These are phyloP conservation scores for Ustilago sp. DNA, from an alignment of 1,284 basidiomycete genomes.

Conservation along the genomic window DNA sequence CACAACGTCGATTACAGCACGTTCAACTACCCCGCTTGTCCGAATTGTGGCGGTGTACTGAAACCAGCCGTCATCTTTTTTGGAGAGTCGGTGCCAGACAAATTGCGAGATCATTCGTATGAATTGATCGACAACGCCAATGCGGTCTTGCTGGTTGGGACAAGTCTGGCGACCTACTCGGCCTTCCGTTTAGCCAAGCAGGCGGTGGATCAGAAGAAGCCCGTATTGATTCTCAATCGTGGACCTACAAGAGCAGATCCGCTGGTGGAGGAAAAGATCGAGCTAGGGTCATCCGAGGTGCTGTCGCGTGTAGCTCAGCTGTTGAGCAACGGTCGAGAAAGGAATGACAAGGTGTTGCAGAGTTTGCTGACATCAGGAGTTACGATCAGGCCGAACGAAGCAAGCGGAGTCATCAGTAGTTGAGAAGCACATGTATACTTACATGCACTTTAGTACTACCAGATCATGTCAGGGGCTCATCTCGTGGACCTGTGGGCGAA, in stretches of 20 bases:
- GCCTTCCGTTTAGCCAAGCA: constrained; percentile 66
- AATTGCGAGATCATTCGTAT: constrained; percentile 50
- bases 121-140: constrained; percentile 49
- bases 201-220: constrained; percentile 53
- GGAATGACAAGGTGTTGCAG: constrained; percentile 49
- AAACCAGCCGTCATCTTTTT: constrained; percentile 69
- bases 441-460: background rate
- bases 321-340: constrained; percentile 38
- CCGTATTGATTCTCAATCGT: constrained; percentile 63
- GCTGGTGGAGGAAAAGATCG: constrained; percentile 57
- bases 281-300: constrained; percentile 61
- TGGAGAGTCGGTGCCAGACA: constrained; percentile 65
- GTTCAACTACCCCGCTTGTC: constrained; percentile 65
- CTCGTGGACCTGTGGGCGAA: no score
- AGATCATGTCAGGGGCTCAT: no score
- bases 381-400: constrained; percentile 30
- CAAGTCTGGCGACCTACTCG: constrained; percentile 67
- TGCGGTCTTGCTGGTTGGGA: constrained; percentile 62
- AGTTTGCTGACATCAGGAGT: constrained; percentile 49
- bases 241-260: constrained; percentile 65
- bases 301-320: constrained; percentile 38
- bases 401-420: constrained; percentile 42
- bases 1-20: constrained; percentile 64
- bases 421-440: background rate
- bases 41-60: constrained; percentile 66